Conservation (phyloP, 345 rosid genomes). For the Zanthoxylum bungeanum region DNA sequence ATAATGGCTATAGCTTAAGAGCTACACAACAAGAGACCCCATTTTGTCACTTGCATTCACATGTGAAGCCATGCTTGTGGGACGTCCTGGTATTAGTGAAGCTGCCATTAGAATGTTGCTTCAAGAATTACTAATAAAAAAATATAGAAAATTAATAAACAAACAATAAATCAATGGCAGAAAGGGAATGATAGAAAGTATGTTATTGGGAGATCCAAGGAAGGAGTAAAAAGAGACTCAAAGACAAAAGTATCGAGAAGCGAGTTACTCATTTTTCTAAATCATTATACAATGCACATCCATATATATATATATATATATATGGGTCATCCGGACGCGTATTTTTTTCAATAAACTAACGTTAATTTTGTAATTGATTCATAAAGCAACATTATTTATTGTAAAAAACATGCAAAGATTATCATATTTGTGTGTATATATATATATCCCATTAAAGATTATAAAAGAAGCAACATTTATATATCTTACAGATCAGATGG, state of each 20-base stretch:
- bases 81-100: slow-evolving; percentile 21
- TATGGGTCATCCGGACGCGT: no score
- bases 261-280: slow-evolving; percentile 3
- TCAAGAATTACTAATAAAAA: not conserved
- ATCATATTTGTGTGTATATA: not conserved
- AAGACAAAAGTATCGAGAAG: slow-evolving; percentile 30
- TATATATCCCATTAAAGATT: no score
- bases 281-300: not conserved
- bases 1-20: not conserved
- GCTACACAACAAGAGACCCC: not conserved
- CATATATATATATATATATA: not conserved
- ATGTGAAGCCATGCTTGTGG: slow-evolving; percentile 9
- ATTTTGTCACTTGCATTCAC: not conserved
- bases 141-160: not conserved
- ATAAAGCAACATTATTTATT: no score
- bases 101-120: slow-evolving; percentile 17
- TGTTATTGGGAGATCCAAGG: slow-evolving; percentile 33
- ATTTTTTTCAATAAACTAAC: no score
- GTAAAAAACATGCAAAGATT: no score
- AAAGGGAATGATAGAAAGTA: slow-evolving; percentile 28
- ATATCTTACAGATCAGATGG: no score
- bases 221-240: slow-evolving; percentile 11
- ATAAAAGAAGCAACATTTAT: no score
- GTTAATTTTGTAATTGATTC: no score
- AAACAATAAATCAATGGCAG: slow-evolving; percentile 15